Evolutionary conservation across 192 early-diverging fungal species (phyloP).

Genomic region (Coemansia sp.): DNA sequence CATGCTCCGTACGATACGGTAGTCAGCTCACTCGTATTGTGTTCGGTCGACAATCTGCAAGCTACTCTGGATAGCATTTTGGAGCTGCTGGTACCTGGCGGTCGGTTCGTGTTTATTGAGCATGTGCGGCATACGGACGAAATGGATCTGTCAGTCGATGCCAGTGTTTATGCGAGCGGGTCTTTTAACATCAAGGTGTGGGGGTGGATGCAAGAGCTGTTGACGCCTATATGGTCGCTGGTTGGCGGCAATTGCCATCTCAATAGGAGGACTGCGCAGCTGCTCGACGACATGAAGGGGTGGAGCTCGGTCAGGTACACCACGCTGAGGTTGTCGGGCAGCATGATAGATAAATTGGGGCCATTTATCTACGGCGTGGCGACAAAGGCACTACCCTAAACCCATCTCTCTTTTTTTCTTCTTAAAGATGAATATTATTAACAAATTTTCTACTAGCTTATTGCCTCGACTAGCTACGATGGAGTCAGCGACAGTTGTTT

Average conservation of each 20-base stretch:
- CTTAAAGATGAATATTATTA: not conserved
- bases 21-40: conserved; percentile 41
- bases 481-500: conserved; percentile 8
- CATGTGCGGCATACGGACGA: conserved; percentile 42
- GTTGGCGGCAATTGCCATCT: conserved; percentile 37
- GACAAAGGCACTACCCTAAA: conserved; percentile 12
- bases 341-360: conserved; percentile 15
- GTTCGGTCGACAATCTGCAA: conserved; percentile 31
- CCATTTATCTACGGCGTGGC: conserved; percentile 42
- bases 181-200: conserved; percentile 16
- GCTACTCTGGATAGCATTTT: conserved; percentile 27
- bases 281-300: conserved; percentile 20
- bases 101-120: conserved; percentile 42
- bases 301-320: conserved; percentile 30
- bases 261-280: conserved; percentile 24
- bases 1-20: conserved; percentile 40
- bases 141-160: conserved; percentile 6
- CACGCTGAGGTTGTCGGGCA: not conserved
- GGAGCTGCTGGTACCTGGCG: conserved; percentile 39
- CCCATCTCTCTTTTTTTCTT: conserved; percentile 4
- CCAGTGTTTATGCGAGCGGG: not conserved
- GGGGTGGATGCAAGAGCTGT: conserved; percentile 17
- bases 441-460: not conserved
- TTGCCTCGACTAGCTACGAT: not conserved
- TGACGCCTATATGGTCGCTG: conserved; percentile 21